phyloP scores from a whole-genome alignment of 768 basidiomycete species.

The Mycena vulgaris region DNA sequence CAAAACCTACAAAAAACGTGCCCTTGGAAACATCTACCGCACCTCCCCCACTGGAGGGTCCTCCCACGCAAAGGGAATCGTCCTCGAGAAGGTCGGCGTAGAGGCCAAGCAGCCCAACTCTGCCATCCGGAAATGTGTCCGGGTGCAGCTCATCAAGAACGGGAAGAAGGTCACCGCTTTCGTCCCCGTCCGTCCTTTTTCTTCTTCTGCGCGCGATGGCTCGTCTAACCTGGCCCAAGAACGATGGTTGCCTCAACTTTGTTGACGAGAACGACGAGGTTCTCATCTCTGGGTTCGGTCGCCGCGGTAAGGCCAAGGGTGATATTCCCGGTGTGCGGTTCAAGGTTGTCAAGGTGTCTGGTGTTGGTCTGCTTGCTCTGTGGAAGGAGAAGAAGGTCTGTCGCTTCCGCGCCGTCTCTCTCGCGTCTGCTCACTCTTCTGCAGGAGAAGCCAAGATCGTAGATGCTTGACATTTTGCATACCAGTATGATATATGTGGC shows the following conservation, averaged over 20 bases:
- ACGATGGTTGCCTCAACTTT: slow-evolving; percentile 98
- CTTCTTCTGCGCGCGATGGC: slow-evolving; percentile 19
- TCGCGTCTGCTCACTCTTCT: slow-evolving; percentile 18
- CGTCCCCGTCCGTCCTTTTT: slow-evolving; percentile 83
- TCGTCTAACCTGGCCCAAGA: slow-evolving; percentile 59
- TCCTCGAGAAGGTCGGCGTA: slow-evolving; percentile 99
- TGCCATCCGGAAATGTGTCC: slow-evolving; percentile 99
- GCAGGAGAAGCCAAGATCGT: slow-evolving; percentile 84
- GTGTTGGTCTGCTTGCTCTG: slow-evolving; percentile 96
- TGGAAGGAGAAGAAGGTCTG: slow-evolving; percentile 99
- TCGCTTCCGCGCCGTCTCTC: slow-evolving; percentile 25
- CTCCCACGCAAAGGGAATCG: slow-evolving; percentile 99
- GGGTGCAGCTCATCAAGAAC: slow-evolving; percentile 99
- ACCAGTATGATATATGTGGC: slow-evolving; percentile 34
- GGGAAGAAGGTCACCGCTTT: slow-evolving; percentile 99
- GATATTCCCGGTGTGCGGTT: slow-evolving; percentile 99
- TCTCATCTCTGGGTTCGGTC: slow-evolving; percentile 99
- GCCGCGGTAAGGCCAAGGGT: slow-evolving; percentile 99
- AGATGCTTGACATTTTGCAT: slow-evolving; percentile 39
- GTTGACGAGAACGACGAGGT: slow-evolving; percentile 99
- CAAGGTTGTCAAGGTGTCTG: slow-evolving; percentile 99
- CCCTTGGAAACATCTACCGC: slow-evolving; percentile 99
- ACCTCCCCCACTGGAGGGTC: slow-evolving; percentile 99
- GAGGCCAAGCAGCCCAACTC: slow-evolving; percentile 99
- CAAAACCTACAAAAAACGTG: slow-evolving; percentile 99